Evolutionary conservation across 2,329 filamentous ascomycete genomes (phyloP).

Genomic region (Daldinia eschscholtzii): DNA sequence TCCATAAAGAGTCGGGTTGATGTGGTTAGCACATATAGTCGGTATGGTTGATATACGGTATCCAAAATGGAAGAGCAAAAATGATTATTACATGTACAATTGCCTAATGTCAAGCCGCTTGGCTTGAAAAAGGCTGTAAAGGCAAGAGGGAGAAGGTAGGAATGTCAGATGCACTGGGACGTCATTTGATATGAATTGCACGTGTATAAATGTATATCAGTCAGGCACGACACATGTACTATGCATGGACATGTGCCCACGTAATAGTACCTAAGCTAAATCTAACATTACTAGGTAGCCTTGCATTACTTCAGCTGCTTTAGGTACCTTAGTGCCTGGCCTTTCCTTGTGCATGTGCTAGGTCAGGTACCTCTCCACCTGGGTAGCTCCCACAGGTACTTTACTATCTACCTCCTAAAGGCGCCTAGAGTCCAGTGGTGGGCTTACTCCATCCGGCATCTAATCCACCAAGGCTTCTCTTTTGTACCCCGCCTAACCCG

Average conservation of each 20-base stretch:
- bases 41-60: not conserved
- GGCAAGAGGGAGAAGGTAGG: not conserved
- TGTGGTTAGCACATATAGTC: not conserved
- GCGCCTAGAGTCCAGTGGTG: not conserved
- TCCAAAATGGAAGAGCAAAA: not conserved
- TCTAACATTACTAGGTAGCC: constrained; percentile 4
- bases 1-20: constrained; percentile 37
- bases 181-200: constrained; percentile 38
- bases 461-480: not conserved
- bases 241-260: not conserved
- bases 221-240: not conserved
- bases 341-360: too few relatives aligned
- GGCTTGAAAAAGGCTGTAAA: constrained; percentile 5
- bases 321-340: too few relatives aligned
- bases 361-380: too few relatives aligned
- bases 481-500: constrained; percentile 19
- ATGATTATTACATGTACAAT: not conserved
- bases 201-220: not conserved
- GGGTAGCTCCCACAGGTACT: too few relatives aligned
- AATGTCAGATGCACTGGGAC: constrained; percentile 32
- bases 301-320: constrained; percentile 3
- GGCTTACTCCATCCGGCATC: not conserved
- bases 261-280: not conserved
- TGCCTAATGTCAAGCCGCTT: not conserved
- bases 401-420: not conserved